Conservation (phyloP, 176 grass and related monocot species). For the Cenchrus purpureus region DNA sequence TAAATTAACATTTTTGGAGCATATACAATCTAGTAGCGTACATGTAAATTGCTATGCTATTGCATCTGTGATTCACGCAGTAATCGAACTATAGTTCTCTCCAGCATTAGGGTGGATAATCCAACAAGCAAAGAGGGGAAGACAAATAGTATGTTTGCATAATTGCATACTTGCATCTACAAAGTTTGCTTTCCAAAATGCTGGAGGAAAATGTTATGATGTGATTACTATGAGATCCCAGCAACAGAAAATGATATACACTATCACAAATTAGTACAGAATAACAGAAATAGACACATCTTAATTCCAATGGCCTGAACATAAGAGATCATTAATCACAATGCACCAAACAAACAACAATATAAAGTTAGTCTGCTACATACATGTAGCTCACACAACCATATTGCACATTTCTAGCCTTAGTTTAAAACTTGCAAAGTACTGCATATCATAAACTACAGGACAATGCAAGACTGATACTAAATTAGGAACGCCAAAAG, state of each 20-base stretch:
- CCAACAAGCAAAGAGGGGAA: not conserved
- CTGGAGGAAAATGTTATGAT: not conserved
- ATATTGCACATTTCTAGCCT: too few relatives aligned
- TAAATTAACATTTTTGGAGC: not conserved
- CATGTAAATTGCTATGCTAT: not conserved
- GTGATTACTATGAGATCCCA: not conserved
- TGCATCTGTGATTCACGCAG: not conserved
- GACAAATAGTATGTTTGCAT: not conserved
- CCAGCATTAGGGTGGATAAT: not conserved
- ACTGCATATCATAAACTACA: too few relatives aligned
- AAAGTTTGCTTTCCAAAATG: not conserved
- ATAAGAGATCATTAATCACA: not conserved
- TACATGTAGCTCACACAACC: too few relatives aligned
- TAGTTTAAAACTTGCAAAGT: too few relatives aligned
- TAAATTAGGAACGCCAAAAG: too few relatives aligned
- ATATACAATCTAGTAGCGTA: not conserved
- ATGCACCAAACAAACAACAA: too few relatives aligned
- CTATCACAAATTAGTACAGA: not conserved
- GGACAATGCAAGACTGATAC: not conserved
- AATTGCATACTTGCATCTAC: not conserved
- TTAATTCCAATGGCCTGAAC: not conserved
- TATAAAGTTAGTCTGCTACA: too few relatives aligned
- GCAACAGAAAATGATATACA: not conserved
- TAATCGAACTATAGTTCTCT: not conserved
- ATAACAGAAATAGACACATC: not conserved